These are phyloP conservation scores for Erysimum cheiranthoides DNA, from an alignment of 345 rosid species.

Conservation along the genomic window DNA sequence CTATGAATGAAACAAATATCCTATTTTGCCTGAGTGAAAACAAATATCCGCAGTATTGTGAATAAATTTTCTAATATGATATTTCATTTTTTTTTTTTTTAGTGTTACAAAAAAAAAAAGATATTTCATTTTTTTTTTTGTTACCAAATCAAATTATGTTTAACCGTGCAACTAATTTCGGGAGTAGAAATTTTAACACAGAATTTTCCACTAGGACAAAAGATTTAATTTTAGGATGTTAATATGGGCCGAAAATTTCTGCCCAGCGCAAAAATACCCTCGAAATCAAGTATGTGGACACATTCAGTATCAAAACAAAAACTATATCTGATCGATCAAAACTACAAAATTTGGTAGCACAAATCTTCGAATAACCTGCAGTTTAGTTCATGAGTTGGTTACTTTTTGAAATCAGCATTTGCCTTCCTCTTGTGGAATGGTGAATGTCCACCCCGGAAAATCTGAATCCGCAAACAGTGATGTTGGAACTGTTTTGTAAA, in stretches of 20 bases:
- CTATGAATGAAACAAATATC: too few species aligned
- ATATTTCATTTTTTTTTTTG: too few species aligned
- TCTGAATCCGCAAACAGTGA: constrained; percentile 75
- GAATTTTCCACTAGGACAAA: too few species aligned
- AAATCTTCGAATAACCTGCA: constrained; percentile 4
- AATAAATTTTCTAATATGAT: too few species aligned
- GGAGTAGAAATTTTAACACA: too few species aligned
- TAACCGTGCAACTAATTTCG: too few species aligned
- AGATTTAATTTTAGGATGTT: too few species aligned
- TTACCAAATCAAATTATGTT: too few species aligned
- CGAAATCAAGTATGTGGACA: neutral
- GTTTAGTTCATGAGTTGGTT: constrained; percentile 14
- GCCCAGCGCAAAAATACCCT: neutral
- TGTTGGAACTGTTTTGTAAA: constrained; percentile 66
- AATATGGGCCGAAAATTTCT: too few species aligned
- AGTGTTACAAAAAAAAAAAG: too few species aligned
- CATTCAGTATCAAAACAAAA: constrained; percentile 25
- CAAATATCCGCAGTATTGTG: too few species aligned
- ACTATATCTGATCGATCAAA: constrained; percentile 14
- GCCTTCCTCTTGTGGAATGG: constrained; percentile 25
- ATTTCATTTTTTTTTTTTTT: too few species aligned
- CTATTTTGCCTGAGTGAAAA: neutral
- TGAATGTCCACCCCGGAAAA: constrained; percentile 84
- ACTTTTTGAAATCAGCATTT: constrained; percentile 31
- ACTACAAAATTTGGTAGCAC: constrained; percentile 26